Conservation (phyloP, 177 flowering plant species). For the Telopea speciosissima region DNA sequence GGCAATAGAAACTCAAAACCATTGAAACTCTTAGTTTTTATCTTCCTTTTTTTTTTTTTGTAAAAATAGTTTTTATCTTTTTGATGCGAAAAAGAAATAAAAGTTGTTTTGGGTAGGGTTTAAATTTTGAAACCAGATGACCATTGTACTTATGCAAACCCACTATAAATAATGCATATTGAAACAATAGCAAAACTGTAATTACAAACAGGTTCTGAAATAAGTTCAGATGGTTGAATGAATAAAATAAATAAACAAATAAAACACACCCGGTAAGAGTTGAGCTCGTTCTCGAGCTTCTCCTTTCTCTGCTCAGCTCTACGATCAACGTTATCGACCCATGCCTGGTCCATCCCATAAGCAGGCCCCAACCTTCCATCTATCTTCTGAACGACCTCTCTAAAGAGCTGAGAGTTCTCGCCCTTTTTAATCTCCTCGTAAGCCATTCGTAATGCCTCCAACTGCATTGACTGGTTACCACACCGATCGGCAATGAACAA, state of each 20-base stretch:
- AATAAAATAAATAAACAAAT: too few species aligned
- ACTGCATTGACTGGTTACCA: constrained; percentile 45
- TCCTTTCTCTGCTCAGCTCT: constrained; percentile 75
- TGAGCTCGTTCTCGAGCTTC: constrained; percentile 88
- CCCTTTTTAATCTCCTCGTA: constrained; percentile 90
- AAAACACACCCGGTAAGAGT: constrained; percentile 64
- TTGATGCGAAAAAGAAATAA: too few species aligned
- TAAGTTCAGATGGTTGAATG: neutral
- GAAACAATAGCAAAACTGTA: neutral
- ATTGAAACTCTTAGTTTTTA: too few species aligned
- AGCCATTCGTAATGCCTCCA: constrained; percentile 88
- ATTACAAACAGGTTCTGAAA: neutral
- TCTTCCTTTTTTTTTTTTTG: too few species aligned
- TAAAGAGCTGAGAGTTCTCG: constrained; percentile 62
- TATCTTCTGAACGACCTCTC: constrained; percentile 78
- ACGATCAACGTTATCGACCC: constrained; percentile 68
- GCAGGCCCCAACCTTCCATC: constrained; percentile 59
- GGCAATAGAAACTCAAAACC: too few species aligned
- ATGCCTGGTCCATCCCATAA: constrained; percentile 53
- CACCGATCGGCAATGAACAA: constrained; percentile 75
- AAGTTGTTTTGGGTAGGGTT: too few species aligned
- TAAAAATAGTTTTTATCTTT: too few species aligned
- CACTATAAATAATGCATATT: neutral
- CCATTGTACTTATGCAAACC: neutral
- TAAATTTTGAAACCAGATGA: too few species aligned